These are phyloP conservation scores for Colletotrichum endophyticum DNA, from an alignment of 2,329 filamentous ascomycete species.

Conservation along the genomic window DNA sequence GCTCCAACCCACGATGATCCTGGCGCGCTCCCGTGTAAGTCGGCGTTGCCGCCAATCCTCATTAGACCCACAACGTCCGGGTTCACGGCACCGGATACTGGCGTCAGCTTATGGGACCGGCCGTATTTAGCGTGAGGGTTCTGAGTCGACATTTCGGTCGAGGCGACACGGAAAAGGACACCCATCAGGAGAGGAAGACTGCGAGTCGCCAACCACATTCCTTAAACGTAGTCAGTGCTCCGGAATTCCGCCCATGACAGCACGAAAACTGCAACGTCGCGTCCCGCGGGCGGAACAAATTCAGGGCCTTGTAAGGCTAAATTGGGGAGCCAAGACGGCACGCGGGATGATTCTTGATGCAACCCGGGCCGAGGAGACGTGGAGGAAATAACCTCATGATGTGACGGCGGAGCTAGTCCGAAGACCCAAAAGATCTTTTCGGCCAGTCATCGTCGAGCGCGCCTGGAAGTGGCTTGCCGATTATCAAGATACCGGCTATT, in stretches of 20 bases:
- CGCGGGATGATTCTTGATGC: neutral
- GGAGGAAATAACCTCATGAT: neutral
- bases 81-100: neutral
- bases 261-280: neutral
- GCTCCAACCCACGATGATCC: neutral
- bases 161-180: neutral
- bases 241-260: neutral
- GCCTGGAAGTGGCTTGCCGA: neutral
- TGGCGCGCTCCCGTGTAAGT: neutral
- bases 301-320: neutral
- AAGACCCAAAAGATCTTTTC: neutral
- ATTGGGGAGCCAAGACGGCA: neutral
- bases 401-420: neutral
- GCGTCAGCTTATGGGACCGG: neutral
- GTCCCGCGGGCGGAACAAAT: neutral
- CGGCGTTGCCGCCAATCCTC: neutral
- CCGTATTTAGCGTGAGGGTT: neutral
- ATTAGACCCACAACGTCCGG: neutral
- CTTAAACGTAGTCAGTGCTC: neutral
- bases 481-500: neutral
- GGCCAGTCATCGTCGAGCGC: neutral
- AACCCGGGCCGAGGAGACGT: neutral
- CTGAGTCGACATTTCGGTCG: neutral
- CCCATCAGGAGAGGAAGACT: neutral
- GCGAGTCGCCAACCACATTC: neutral